A percentile compares a stretch with the other conserved stretches of the same genome.
Conservation (phyloP, 2,329 filamentous ascomycete species). For the Arthrobotrys musiformis region DNA sequence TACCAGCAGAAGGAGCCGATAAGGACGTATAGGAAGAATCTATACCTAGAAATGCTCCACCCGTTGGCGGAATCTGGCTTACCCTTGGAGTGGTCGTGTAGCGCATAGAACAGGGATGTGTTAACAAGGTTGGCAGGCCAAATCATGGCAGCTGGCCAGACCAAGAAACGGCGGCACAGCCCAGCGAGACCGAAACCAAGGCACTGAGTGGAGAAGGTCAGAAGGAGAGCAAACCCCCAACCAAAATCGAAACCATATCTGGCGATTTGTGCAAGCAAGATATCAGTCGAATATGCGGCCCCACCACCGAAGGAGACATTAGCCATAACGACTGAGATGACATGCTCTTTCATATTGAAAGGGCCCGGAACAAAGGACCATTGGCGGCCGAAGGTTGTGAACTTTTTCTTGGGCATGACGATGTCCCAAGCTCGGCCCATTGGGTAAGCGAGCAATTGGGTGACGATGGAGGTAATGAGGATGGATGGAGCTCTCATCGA, state of each 20-base stretch:
- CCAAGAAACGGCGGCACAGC: constrained; percentile 53
- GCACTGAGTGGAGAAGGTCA: constrained; percentile 68
- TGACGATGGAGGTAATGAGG: constrained; percentile 71
- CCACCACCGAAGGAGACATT: constrained; percentile 73
- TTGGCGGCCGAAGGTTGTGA: constrained; percentile 67
- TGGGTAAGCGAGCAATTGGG: constrained; percentile 73
- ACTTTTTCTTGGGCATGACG: constrained; percentile 67
- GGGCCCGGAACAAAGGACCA: constrained; percentile 75
- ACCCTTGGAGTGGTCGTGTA: constrained; percentile 73
- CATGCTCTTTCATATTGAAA: constrained; percentile 77
- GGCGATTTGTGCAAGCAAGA: constrained; percentile 48
- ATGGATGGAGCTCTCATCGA: constrained; percentile 73
- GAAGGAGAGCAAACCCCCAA: constrained; percentile 66
- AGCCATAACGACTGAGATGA: constrained; percentile 76
- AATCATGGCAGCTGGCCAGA: constrained; percentile 56
- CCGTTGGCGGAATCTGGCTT: constrained; percentile 69
- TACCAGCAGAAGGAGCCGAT: constrained; percentile 72
- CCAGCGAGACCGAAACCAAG: constrained; percentile 70
- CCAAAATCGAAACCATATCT: constrained; percentile 58
- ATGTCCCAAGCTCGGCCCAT: constrained; percentile 72
- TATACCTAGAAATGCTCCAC: constrained; percentile 74
- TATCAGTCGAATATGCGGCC: constrained; percentile 51
- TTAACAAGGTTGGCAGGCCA: constrained; percentile 72
- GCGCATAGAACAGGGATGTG: constrained; percentile 75
- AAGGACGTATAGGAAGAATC: constrained; percentile 72